Percentiles rank a stretch among this genome's conserved stretches.
Conservation (phyloP, 805 yeast genomes). For the Starmerella geochares region DNA sequence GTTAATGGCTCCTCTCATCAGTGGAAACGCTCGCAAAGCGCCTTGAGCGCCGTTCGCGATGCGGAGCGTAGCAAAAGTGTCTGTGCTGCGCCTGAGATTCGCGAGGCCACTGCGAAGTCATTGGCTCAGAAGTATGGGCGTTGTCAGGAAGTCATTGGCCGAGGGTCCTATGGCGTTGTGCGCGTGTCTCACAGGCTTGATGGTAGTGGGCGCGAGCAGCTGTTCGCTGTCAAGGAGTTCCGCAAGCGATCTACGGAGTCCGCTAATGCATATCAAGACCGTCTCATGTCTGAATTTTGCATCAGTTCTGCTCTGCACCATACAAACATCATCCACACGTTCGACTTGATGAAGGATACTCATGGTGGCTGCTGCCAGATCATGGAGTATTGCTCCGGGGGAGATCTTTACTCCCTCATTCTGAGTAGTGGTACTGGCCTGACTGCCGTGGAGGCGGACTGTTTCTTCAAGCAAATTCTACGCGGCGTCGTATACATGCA, state of each 20-base stretch:
- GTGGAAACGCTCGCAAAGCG: conserved; percentile 8
- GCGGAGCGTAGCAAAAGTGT: background rate
- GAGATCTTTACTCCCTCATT: conserved; percentile 59
- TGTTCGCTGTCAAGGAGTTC: conserved; percentile 71
- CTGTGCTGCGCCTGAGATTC: conserved; percentile 5
- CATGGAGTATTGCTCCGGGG: conserved; percentile 92
- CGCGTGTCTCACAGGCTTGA: conserved; percentile 62
- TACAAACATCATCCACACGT: conserved; percentile 65
- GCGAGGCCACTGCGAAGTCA: conserved; percentile 35
- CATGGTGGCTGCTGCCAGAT: conserved; percentile 70
- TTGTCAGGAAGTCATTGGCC: conserved; percentile 89
- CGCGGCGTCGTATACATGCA: conserved; percentile 80
- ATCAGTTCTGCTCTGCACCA: conserved; percentile 68
- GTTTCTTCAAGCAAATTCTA: conserved; percentile 77
- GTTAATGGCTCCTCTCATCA: conserved; percentile 25
- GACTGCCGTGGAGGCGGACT: conserved; percentile 65
- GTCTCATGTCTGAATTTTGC: conserved; percentile 84
- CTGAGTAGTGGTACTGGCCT: conserved; percentile 44
- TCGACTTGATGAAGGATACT: conserved; percentile 69
- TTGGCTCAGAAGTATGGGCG: conserved; percentile 85
- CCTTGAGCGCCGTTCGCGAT: background rate
- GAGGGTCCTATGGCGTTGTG: conserved; percentile 91
- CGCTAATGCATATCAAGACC: conserved; percentile 47
- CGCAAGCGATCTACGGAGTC: conserved; percentile 52
- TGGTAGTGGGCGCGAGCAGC: conserved; percentile 34